Percentiles rank a stretch among this genome's conserved stretches.
Evolutionary conservation across 1,139 yeast species (phyloP).

Genomic region (Pichia norvegensis): DNA sequence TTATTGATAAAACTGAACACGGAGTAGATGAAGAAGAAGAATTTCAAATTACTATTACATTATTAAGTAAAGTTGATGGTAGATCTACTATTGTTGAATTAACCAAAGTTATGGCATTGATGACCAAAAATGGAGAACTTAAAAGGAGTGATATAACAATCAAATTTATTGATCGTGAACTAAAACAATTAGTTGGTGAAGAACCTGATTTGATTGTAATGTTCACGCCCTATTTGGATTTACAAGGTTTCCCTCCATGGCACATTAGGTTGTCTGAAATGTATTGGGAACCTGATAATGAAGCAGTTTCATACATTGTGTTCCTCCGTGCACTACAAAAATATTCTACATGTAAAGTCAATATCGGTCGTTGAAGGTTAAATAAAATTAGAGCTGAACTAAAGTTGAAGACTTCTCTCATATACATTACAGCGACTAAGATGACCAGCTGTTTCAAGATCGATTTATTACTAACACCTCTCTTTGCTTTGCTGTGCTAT

Average conservation of each 20-base stretch:
- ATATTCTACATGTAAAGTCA: conserved; percentile 74
- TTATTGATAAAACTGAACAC: conserved; percentile 3
- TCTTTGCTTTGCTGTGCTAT: background rate
- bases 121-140: conserved; percentile 57
- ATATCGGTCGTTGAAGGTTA: conserved; percentile 48
- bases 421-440: too few relatives aligned
- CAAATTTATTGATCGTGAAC: conserved; percentile 66
- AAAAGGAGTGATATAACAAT: conserved; percentile 63
- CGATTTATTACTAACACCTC: background rate
- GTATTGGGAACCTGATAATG: conserved; percentile 84
- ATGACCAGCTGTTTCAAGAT: too few relatives aligned
- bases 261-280: conserved; percentile 85
- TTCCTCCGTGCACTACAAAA: conserved; percentile 77
- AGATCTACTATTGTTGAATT: conserved; percentile 83
- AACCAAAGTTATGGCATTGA: conserved; percentile 76
- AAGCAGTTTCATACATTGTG: conserved; percentile 72
- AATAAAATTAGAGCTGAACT: too few relatives aligned
- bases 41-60: conserved; percentile 52
- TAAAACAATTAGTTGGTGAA: conserved; percentile 66
- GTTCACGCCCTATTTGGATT: conserved; percentile 78
- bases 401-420: too few relatives aligned
- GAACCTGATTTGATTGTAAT: conserved; percentile 86
- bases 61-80: conserved; percentile 76
- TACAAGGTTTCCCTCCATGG: conserved; percentile 98
- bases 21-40: conserved; percentile 24